Conservation (phyloP, 257 asterid species). For the Nicotiana tabacum region DNA sequence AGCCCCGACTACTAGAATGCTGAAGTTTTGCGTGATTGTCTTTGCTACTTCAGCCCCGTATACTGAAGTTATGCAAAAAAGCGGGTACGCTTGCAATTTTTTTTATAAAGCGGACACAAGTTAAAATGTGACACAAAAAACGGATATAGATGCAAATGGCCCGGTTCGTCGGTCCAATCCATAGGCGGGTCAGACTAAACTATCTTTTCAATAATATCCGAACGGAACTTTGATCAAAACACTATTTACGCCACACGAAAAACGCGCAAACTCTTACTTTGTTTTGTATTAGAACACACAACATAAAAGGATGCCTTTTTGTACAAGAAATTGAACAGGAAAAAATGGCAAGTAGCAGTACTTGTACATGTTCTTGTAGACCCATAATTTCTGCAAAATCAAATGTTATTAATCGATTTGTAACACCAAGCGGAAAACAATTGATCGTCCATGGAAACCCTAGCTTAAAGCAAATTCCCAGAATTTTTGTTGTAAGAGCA, state of each 20-base stretch:
- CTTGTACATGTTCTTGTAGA: background rate
- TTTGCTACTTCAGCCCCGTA: too few relatives aligned
- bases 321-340: background rate
- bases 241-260: conserved; percentile 6
- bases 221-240: background rate
- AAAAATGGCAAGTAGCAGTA: background rate
- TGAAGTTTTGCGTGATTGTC: too few relatives aligned
- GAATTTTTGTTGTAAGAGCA: conserved; percentile 44
- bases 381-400: conserved; percentile 9
- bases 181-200: background rate
- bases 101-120: too few relatives aligned
- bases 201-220: background rate
- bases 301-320: background rate
- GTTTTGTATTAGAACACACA: background rate
- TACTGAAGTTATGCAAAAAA: too few relatives aligned
- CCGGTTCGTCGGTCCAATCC: background rate
- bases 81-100: too few relatives aligned
- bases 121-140: too few relatives aligned
- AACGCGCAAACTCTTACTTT: background rate
- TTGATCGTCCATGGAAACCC: conserved; percentile 9
- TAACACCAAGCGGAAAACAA: background rate
- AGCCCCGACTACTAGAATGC: too few relatives aligned
- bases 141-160: too few relatives aligned
- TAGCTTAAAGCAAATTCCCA: background rate
- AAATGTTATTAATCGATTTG: background rate